These are phyloP conservation scores for Microbotryum saponariae DNA, from an alignment of 1,284 basidiomycete species.

Conservation along the genomic window DNA sequence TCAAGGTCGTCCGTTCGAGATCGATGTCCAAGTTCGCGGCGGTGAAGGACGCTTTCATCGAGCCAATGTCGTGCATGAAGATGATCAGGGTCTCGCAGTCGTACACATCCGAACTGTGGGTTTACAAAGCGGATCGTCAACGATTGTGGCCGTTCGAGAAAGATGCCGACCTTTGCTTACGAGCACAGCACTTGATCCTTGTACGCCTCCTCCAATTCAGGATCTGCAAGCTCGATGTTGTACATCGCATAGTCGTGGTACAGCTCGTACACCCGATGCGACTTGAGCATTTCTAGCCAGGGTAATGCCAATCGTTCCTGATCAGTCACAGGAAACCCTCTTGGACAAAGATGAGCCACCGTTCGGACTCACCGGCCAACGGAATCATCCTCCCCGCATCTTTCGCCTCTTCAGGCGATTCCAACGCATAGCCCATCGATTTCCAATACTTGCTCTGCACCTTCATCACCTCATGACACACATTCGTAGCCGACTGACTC, in stretches of 20 bases:
- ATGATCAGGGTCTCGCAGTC: slow-evolving; percentile 58
- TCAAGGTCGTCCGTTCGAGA: slow-evolving; percentile 72
- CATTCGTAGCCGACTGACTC: slow-evolving; percentile 70
- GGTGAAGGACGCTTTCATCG: slow-evolving; percentile 69
- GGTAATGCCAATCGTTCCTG: too few species aligned
- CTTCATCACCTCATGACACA: slow-evolving; percentile 74
- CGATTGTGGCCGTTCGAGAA: too few species aligned
- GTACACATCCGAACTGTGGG: slow-evolving; percentile 55
- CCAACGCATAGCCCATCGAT: slow-evolving; percentile 47
- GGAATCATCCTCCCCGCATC: slow-evolving; percentile 32
- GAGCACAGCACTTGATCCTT: slow-evolving; percentile 75
- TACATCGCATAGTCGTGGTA: slow-evolving; percentile 65
- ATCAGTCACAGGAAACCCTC: background rate
- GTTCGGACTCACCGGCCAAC: slow-evolving; percentile 14
- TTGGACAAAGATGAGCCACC: background rate
- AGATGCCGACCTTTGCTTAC: slow-evolving; percentile 46
- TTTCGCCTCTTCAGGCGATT: slow-evolving; percentile 16
- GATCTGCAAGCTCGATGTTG: slow-evolving; percentile 64
- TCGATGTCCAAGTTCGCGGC: slow-evolving; percentile 64
- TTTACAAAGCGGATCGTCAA: background rate
- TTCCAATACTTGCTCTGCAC: slow-evolving; percentile 90
- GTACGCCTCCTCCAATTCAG: slow-evolving; percentile 60
- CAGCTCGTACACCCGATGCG: slow-evolving; percentile 70
- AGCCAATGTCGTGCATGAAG: slow-evolving; percentile 87
- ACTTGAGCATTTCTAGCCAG: slow-evolving; percentile 60